Percentiles rank a stretch among this genome's conserved stretches.
Conservation (phyloP, 2,329 filamentous ascomycete genomes). For the Nannizziopsis barbatae region DNA sequence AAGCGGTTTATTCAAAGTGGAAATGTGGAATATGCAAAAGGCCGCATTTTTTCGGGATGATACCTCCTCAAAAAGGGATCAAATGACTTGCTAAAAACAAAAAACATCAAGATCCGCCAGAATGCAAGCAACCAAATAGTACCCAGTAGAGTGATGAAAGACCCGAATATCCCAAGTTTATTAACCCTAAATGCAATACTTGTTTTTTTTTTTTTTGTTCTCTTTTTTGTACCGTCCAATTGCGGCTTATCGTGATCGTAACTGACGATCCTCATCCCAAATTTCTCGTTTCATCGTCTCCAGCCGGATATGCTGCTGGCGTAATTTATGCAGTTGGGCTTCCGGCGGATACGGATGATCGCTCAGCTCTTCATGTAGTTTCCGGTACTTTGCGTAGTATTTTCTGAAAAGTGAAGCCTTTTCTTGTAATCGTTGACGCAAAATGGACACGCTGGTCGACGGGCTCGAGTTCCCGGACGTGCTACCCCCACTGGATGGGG, state of each 20-base stretch:
- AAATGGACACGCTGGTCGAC: slow-evolving; percentile 27
- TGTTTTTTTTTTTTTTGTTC: no score
- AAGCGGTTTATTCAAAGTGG: no score
- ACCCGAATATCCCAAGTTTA: no score
- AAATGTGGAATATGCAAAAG: no score
- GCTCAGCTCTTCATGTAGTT: slow-evolving; percentile 41
- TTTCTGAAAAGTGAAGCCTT: slow-evolving; percentile 43
- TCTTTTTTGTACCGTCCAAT: no score
- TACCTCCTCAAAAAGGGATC: no score
- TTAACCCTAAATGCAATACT: no score
- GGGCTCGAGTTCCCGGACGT: slow-evolving; percentile 33
- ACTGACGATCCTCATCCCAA: slow-evolving; percentile 34
- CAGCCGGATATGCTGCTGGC: slow-evolving; percentile 44
- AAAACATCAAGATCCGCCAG: no score
- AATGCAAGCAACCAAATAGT: no score
- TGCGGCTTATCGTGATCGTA: slow-evolving; percentile 19
- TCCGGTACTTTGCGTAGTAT: slow-evolving; percentile 48
- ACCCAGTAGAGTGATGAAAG: no score
- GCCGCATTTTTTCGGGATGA: no score
- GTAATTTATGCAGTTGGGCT: slow-evolving; percentile 43
- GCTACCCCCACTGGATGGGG: slow-evolving; percentile 31
- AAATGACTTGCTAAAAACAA: no score
- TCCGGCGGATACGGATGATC: slow-evolving; percentile 34
- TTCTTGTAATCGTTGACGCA: slow-evolving; percentile 30
- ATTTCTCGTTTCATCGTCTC: slow-evolving; percentile 50